Conservation (phyloP, 257 asterid species). For the Jaltomata sinuosa region DNA sequence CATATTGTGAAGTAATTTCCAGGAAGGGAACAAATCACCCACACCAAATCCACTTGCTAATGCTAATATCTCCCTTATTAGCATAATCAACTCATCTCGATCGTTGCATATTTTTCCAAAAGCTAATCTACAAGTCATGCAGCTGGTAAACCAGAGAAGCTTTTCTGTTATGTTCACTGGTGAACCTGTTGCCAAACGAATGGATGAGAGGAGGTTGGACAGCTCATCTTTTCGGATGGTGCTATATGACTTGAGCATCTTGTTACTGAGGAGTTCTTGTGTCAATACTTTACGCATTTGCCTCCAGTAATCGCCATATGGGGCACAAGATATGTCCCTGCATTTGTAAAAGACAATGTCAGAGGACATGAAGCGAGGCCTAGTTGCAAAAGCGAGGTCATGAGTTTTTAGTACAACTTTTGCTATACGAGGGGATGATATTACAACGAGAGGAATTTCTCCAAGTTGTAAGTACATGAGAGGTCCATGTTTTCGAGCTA, state of each 20-base stretch:
- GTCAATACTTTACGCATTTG: slow-evolving; percentile 2
- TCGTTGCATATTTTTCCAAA: slow-evolving; percentile 1
- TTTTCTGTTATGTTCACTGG: not conserved
- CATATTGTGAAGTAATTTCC: not conserved
- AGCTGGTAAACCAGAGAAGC: not conserved
- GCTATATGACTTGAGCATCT: not conserved
- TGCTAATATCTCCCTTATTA: not conserved
- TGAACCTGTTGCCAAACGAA: not conserved
- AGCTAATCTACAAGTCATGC: not conserved
- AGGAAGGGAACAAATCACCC: slow-evolving; percentile 2
- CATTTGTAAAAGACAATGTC: slow-evolving; percentile 2
- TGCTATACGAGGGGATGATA: slow-evolving; percentile 14
- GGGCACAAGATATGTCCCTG: slow-evolving; percentile 3
- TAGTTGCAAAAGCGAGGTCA: slow-evolving; percentile 9
- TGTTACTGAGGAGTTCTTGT: slow-evolving; percentile 8
- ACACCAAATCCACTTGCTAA: not conserved
- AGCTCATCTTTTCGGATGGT: not conserved
- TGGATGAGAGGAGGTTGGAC: not conserved
- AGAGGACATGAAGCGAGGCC: not conserved
- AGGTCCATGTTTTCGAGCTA: slow-evolving; percentile 6
- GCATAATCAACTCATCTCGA: not conserved
- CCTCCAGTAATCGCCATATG: slow-evolving; percentile 1
- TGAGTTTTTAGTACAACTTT: slow-evolving; percentile 5
- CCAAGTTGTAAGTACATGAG: slow-evolving; percentile 11
- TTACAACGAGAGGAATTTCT: slow-evolving; percentile 1